phyloP scores from a whole-genome alignment of 1,139 yeast genomes.

The Protomyces arabidopsidicola region DNA sequence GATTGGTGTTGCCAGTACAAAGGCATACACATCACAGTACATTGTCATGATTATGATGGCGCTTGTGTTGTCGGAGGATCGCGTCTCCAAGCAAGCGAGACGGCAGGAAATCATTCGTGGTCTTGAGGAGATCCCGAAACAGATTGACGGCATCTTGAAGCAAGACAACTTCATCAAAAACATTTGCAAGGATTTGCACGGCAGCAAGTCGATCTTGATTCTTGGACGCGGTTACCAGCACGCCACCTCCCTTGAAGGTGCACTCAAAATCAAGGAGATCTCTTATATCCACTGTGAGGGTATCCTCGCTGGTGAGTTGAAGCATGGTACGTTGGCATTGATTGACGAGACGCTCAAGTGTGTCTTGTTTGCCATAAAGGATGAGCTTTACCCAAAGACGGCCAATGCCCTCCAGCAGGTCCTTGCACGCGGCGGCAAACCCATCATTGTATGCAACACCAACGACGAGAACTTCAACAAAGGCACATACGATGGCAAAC shows the following conservation, averaged over 20 bases:
- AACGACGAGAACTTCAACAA: conserved; percentile 56
- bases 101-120: conserved; percentile 85
- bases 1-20: conserved; percentile 99
- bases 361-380: conserved; percentile 95
- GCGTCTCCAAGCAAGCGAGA: conserved; percentile 69
- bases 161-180: conserved; percentile 70
- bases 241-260: conserved; percentile 98
- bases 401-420: conserved; percentile 96
- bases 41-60: conserved; percentile 98
- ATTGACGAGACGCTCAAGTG: conserved; percentile 93
- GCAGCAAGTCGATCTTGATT: conserved; percentile 79
- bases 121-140: conserved; percentile 74
- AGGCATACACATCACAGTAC: conserved; percentile 97
- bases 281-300: conserved; percentile 99
- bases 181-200: conserved; percentile 68
- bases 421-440: conserved; percentile 94
- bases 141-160: conserved; percentile 69
- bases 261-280: conserved; percentile 94
- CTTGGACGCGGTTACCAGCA: conserved; percentile 97
- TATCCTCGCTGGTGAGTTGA: conserved; percentile 96
- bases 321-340: conserved; percentile 95
- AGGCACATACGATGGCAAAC: conserved; percentile 36
- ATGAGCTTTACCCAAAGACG: conserved; percentile 92
- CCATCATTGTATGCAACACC: conserved; percentile 87
- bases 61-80: conserved; percentile 83